A percentile compares a stretch with the other conserved stretches of the same genome.
Evolutionary conservation across 78 protist genomes (phyloP).

Genomic region (Polysphondylium violaceum): DNA sequence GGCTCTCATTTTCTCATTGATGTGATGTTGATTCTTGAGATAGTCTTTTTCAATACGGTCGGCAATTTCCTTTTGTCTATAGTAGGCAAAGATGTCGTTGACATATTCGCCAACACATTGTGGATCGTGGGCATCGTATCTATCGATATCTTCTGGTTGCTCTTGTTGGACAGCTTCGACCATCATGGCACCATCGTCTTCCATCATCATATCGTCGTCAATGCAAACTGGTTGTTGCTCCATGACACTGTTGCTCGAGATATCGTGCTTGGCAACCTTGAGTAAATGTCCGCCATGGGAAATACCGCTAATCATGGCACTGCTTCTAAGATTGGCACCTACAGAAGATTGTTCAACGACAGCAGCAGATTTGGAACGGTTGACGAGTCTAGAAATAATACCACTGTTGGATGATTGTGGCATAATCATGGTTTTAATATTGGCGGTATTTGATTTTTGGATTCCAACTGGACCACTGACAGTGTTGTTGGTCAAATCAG

Average conservation of each 20-base stretch:
- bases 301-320: background rate
- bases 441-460: background rate
- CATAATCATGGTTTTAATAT: background rate
- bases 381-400: background rate
- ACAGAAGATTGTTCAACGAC: no score
- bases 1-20: constrained; percentile 91
- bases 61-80: constrained; percentile 40
- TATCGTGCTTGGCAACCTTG: background rate
- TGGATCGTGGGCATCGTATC: constrained; percentile 79
- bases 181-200: constrained; percentile 9
- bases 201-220: background rate
- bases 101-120: constrained; percentile 85
- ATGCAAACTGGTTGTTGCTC: constrained; percentile 4
- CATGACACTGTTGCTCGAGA: background rate
- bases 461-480: background rate
- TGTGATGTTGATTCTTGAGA: constrained; percentile 52
- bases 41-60: constrained; percentile 57
- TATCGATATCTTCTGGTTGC: constrained; percentile 79
- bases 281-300: background rate
- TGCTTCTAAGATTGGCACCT: constrained; percentile 1
- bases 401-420: constrained; percentile 7
- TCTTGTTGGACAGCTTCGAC: constrained; percentile 8
- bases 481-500: constrained; percentile 73
- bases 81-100: constrained; percentile 73
- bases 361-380: constrained; percentile 7